These are phyloP conservation scores for Lentinula edodes DNA, from an alignment of 768 basidiomycete species.

Conservation along the genomic window DNA sequence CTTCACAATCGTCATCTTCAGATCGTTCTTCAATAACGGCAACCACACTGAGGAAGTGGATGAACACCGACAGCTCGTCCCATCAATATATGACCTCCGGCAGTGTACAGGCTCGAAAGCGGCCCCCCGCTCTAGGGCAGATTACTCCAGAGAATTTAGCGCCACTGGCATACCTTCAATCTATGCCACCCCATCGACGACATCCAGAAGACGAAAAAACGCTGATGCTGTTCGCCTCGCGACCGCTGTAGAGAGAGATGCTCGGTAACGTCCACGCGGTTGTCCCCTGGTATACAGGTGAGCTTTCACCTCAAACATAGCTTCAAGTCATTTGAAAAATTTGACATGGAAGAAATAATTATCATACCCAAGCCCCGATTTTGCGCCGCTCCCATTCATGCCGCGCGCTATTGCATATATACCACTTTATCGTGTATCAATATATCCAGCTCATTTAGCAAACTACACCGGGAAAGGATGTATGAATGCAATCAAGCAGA, in stretches of 20 bases:
- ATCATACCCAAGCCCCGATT: not conserved
- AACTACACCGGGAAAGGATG: not conserved
- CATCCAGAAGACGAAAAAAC: slow-evolving; percentile 61
- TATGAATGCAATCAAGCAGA: not conserved
- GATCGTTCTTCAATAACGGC: not conserved
- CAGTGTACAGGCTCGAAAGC: not conserved
- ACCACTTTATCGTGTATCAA: not conserved
- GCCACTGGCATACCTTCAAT: slow-evolving; percentile 65
- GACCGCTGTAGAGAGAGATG: slow-evolving; percentile 8
- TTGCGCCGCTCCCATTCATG: not conserved
- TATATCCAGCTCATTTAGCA: not conserved
- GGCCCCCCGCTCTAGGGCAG: not conserved
- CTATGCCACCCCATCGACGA: slow-evolving; percentile 55
- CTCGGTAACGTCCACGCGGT: slow-evolving; percentile 23
- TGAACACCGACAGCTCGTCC: slow-evolving; percentile 4
- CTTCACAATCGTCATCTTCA: slow-evolving; percentile 1
- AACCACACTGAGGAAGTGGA: slow-evolving; percentile 6
- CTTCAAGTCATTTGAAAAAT: no score
- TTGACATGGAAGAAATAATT: not conserved
- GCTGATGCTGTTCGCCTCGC: slow-evolving; percentile 30
- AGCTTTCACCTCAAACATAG: not conserved
- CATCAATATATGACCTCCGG: not conserved
- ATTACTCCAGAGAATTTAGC: slow-evolving; percentile 37
- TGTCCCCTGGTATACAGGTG: slow-evolving; percentile 2
- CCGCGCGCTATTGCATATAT: not conserved